Evolutionary conservation across 306 rosid genomes (phyloP), one percentile per base, ranked within the genome.

Genomic region (Trifolium subterraneum): DNA sequence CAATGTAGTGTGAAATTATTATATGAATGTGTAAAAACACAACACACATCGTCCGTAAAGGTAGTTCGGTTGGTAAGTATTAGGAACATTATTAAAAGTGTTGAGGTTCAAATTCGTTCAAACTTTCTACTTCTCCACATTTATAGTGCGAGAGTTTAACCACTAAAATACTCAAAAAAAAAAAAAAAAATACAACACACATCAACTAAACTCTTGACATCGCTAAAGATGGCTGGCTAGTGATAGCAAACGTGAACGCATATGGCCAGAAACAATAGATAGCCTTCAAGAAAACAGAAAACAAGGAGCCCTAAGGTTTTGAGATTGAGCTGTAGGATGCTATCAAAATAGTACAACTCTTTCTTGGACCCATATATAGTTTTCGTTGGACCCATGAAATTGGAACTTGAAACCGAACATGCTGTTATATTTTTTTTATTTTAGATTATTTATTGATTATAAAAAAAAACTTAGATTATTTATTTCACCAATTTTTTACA

Each of bases 241-340:
- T 6, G 33, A 68, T 25, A 47, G 56, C 72, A 47, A 74, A 62
- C 51, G 8, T 52, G 54, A 39, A 64, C 10, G 60, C 22, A 71
- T 42, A 66, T 70, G 27, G 71, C 22, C 15, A 54, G 64, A 72
- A 59, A 23, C 35, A 56, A 11, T 5, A 55, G 16, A 19, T 15
- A 13, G 39, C 39, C 2, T 16, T 50, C 56, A 50, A 16, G 11
- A 16, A 16, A 50, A 50, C 39, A 50, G 8, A 50, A 16, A 50
- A 45, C 7, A 45, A 2, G 54, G 8, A 29, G 33, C 33, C 33
- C 33, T 29, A 29, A 0, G 6, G 6, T 47, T 47, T 47, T 47
- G 8, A 41, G 50, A 15, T 47, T 47, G 8, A 41, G 50, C 42
- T 9, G 45, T 48, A 33, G 42, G 51, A 65, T 23, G 13, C 70